Base-by-base conservation (phyloP, 768 basidiomycete species). In the Lanmaoa pseudosensibilis region DNA sequence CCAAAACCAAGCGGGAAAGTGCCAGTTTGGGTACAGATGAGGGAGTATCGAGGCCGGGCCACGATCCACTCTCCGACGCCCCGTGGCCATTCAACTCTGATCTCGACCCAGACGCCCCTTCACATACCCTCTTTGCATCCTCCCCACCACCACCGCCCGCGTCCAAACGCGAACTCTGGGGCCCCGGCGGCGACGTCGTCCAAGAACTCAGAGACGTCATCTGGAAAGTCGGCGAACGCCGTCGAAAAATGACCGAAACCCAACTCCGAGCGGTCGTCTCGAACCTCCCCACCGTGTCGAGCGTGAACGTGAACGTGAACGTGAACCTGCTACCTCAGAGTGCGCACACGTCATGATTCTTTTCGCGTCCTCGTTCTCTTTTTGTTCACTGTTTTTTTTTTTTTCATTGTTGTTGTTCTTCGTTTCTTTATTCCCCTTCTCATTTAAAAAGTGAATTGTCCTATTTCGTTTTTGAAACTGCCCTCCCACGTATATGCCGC, bases 201-300 rank as follows among this genome's bases (percentile, higher is more conserved):
- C 84, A 90, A 68, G 90, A 92, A 69, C 75, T 92, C 59, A 90
- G 88, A 69, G 90, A 92, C 62, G 90, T 92, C 12, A 92, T 92
- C 32, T 90, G 87, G 88, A 87, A 90, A 69, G 90, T 92, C 10
- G 82, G 89, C 33, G 87, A 92, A 72, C 77, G 79, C 64, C 76
- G 84, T 68, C 73, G 86, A 57, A 79, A 77, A 69, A 76, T 86
- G 78, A 65, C 62, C 12, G 71, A 75, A 57, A 44, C 36, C 16
- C 46, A 55, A 23, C 27, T 61, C 5, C 21, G 11, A 2, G 39
- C 55, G 43, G 55, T 55, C 21, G 52, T 43, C 6, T 40, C 44
- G 33, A 48, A 11, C 30, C 15, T 32, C 3, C 37, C 49, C 12
- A 30, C 18, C 4, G 49, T 52, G 4, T 11, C 50, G 41, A 46